These are phyloP conservation scores for Cladorrhinum samala DNA, from an alignment of 495 filamentous ascomycete species.

Conservation along the genomic window DNA sequence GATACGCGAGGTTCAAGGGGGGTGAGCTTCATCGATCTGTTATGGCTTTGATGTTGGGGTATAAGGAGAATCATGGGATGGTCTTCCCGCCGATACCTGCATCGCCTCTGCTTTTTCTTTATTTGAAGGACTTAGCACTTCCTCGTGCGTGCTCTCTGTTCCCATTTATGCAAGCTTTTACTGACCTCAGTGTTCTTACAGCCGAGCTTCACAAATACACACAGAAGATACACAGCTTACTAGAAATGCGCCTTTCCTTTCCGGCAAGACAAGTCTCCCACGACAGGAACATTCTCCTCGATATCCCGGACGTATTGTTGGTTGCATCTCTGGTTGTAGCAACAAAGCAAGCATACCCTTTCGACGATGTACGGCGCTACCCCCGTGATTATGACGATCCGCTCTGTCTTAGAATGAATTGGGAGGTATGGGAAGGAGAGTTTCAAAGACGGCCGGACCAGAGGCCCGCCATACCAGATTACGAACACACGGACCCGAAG, in stretches of 20 bases:
- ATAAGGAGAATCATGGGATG: conserved; percentile 61
- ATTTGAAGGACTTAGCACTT: conserved; percentile 66
- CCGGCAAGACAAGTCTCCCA: conserved; percentile 21
- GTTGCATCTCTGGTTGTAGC: conserved; percentile 67
- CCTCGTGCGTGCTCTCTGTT: conserved; percentile 53
- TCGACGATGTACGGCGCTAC: conserved; percentile 56
- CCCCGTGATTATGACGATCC: conserved; percentile 55
- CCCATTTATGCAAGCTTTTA: not conserved
- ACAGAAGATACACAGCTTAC: conserved; percentile 50
- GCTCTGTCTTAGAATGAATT: conserved; percentile 57
- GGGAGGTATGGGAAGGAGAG: conserved; percentile 60
- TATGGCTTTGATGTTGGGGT: conserved; percentile 54
- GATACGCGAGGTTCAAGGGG: conserved; percentile 39
- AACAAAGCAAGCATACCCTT: conserved; percentile 71
- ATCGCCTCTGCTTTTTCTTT: conserved; percentile 58
- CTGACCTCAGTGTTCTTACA: conserved; percentile 38
- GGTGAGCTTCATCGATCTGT: conserved; percentile 60
- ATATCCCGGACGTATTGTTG: conserved; percentile 67
- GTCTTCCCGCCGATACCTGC: conserved; percentile 66
- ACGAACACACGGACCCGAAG: conserved; percentile 50
- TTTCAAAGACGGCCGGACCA: conserved; percentile 35
- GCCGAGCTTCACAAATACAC: conserved; percentile 59
- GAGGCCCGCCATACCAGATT: conserved; percentile 13
- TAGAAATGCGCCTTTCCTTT: conserved; percentile 54
- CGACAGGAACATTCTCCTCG: conserved; percentile 25